These are phyloP conservation scores for Apodospora peruviana DNA, from an alignment of 495 filamentous ascomycete species.

Conservation along the genomic window DNA sequence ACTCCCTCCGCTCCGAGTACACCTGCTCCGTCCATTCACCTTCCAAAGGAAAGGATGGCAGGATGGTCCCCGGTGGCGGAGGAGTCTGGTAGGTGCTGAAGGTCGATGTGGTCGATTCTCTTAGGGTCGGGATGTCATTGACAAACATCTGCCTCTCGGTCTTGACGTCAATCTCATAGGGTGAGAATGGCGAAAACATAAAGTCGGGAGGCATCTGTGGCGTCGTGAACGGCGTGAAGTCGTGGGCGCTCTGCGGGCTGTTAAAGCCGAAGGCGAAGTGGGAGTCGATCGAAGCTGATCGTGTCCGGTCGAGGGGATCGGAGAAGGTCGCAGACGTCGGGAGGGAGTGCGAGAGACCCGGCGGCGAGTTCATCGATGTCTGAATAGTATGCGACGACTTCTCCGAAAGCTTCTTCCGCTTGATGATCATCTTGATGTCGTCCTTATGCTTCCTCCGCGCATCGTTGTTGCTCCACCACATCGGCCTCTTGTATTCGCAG, in stretches of 20 bases:
- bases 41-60: slow-evolving; percentile 58
- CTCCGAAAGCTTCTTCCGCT: slow-evolving; percentile 88
- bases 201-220: slow-evolving; percentile 44
- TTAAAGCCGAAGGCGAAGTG: slow-evolving; percentile 73
- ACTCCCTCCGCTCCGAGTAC: slow-evolving; percentile 59
- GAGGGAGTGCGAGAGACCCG: slow-evolving; percentile 73
- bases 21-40: slow-evolving; percentile 75
- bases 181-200: slow-evolving; percentile 54
- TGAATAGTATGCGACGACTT: slow-evolving; percentile 60
- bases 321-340: slow-evolving; percentile 76
- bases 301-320: slow-evolving; percentile 62
- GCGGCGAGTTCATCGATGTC: slow-evolving; percentile 58
- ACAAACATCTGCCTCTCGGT: slow-evolving; percentile 93
- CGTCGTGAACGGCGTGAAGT: slow-evolving; percentile 58
- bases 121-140: slow-evolving; percentile 76
- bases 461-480: slow-evolving; percentile 95
- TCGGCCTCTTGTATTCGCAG: slow-evolving; percentile 94
- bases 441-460: slow-evolving; percentile 84
- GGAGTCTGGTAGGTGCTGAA: slow-evolving; percentile 84
- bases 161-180: slow-evolving; percentile 93
- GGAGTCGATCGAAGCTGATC: slow-evolving; percentile 73
- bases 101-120: slow-evolving; percentile 79
- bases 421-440: slow-evolving; percentile 92
- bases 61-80: slow-evolving; percentile 54
- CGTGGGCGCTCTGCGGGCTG: slow-evolving; percentile 50